Base-by-base conservation (phyloP, 129 eudicot genomes). In the Centrapalus pauciflorus region DNA sequence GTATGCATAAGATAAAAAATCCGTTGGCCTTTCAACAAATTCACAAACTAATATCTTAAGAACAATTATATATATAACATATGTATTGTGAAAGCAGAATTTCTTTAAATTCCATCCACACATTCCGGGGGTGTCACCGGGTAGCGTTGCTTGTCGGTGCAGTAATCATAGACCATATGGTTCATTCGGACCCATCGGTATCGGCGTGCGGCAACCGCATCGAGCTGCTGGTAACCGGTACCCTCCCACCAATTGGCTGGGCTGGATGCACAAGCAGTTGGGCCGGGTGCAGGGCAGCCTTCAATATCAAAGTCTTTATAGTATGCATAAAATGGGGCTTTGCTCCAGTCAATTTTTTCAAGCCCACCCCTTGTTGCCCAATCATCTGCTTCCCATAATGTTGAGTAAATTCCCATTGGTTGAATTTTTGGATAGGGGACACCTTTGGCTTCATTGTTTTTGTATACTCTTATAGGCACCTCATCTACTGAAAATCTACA, bases 311-410 rank as follows among this genome's bases (percentile, higher is more conserved):
- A 90, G 66, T 87, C 95, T 67, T 84, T 87, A 76, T 84, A 87
- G 62, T 87, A 87, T 27, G 97, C 91, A 58, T 75, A 82, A 70
- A 90, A 87, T 6, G 97, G 97, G 49, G 97, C 95, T 77, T 90
- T 87, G 69, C 72, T 80, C 97, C 97, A 90, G 54, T 90, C 79
- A 13, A 90, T 90, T 63, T 90, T 90, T 75, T 90, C 95, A 0
- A 84, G 67, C 6, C 95, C 97, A 11, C 93, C 97, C 17, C 97
- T 76, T 29, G 97, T 90, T 8, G 95, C 97, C 97, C 97, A 90
- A 50, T 90, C 92, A 61, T 90, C 97, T 12, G 97, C 97, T 67
- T 90, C 95, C 97, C 97, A 90, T 43, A 90, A 72, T 10, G 97
- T 90, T 3, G 97, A 90, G 72, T 43, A 84, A 7, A 90, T 77